A percentile compares a stretch with the other conserved stretches of the same genome.
phyloP scores from a whole-genome alignment of 768 basidiomycete species.

The Termitomyces sp. region DNA sequence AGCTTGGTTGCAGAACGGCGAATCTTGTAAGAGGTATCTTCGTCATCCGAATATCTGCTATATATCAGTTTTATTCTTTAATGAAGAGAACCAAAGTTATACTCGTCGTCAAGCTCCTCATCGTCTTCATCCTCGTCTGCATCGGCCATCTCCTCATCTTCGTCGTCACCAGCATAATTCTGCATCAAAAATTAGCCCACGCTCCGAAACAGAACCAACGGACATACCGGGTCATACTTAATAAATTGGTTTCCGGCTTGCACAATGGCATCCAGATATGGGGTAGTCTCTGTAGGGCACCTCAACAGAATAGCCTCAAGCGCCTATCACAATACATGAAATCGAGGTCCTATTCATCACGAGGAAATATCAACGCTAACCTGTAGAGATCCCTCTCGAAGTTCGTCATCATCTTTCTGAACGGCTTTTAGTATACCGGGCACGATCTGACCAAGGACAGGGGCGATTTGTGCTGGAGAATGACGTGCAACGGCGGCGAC shows the following conservation, averaged over 20 bases:
- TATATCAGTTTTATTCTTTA: conserved; percentile 9
- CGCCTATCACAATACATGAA: conserved; percentile 44
- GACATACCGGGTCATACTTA: conserved; percentile 75
- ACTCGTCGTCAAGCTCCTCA: conserved; percentile 79
- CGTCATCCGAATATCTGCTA: conserved; percentile 90
- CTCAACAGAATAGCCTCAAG: conserved; percentile 82
- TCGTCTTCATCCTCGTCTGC: conserved; percentile 83
- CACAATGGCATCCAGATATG: conserved; percentile 67
- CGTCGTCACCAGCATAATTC: conserved; percentile 54
- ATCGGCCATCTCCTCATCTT: conserved; percentile 64
- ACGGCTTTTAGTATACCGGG: conserved; percentile 70
- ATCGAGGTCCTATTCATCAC: not conserved
- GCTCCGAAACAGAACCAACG: not conserved
- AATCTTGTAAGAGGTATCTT: conserved; percentile 97
- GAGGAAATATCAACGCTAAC: conserved; percentile 30
- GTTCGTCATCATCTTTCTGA: conserved; percentile 78
- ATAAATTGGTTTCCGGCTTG: conserved; percentile 75
- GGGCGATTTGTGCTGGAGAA: conserved; percentile 65
- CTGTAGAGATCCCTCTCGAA: conserved; percentile 79
- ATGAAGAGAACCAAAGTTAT: conserved; percentile 25
- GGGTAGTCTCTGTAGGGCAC: conserved; percentile 79
- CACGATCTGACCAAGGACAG: conserved; percentile 60
- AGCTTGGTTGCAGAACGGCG: conserved; percentile 92
- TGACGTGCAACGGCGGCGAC: conserved; percentile 78
- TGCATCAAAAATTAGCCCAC: conserved; percentile 17